Percentiles rank a stretch among this genome's conserved stretches.
These are phyloP conservation scores for Endocalyx cinctus DNA, from an alignment of 2,329 filamentous ascomycete species.

Conservation along the genomic window DNA sequence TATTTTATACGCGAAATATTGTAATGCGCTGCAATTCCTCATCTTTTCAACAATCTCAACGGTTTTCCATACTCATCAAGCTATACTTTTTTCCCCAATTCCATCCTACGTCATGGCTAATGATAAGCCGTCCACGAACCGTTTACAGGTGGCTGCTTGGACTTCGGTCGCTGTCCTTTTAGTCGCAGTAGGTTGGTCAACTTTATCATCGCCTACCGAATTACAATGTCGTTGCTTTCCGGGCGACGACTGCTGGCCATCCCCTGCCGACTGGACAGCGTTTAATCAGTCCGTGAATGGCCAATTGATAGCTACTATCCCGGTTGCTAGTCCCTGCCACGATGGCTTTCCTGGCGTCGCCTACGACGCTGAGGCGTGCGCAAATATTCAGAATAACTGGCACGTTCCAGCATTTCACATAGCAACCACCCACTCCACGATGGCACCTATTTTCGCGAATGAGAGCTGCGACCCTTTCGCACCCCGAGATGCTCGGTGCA, in stretches of 20 bases:
- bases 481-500: conserved; percentile 32
- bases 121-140: too few species aligned
- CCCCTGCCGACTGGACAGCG: conserved; percentile 29
- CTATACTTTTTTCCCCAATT: too few species aligned
- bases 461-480: conserved; percentile 22
- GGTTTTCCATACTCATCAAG: too few species aligned
- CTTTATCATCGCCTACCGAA: conserved; percentile 1
- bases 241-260: conserved; percentile 43
- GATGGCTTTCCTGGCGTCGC: conserved; percentile 11
- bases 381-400: conserved; percentile 10
- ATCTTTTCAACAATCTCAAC: too few species aligned
- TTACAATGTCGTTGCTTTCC: conserved; percentile 28
- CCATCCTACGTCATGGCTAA: too few species aligned
- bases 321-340: conserved; percentile 41
- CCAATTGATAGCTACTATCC: conserved; percentile 38
- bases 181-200: conserved; percentile 14
- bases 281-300: conserved; percentile 43
- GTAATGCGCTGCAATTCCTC: too few species aligned
- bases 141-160: conserved; percentile 1
- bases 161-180: conserved; percentile 15
- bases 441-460: conserved; percentile 20
- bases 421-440: conserved; percentile 10
- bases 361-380: conserved; percentile 10
- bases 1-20: too few species aligned
- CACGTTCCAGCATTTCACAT: conserved; percentile 9